Evolutionary conservation across 192 early-diverging fungal species (phyloP), one percentile per base, ranked within the genome.

Genomic region (Blastocladiella britannica): DNA sequence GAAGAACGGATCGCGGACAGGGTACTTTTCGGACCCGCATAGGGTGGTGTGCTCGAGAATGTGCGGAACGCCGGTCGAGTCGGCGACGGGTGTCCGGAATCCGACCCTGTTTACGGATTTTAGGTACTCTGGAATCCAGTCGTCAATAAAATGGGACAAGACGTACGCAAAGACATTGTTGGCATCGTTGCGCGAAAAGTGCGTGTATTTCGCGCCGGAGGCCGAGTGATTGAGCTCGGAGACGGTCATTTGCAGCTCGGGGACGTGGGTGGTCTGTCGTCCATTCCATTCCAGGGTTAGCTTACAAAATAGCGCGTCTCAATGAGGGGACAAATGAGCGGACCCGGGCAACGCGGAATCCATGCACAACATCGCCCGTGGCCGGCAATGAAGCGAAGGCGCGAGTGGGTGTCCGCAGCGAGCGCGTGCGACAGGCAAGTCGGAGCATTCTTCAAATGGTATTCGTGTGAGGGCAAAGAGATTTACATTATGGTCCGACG

Each of bases 1-100:
- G 73, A 96, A 93, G 60, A 96, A 96, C n/a, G 92, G 92, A 63
- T 96, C 92, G 15, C 91, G 72, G 25, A 96, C 87, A n/a, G 91
- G 92, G 60, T 82, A 96, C 55, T 71, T 70, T 54, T 77, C 61
- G 55, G 84, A 87, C 7, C 92, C 92, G 58, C 92, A 96, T 30
- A 96, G 74, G 20, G 92, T 87, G 2, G 89, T 92, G 65, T 96
- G 92, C 70, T 93, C 89, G 54, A 96, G 76, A 64, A 96, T 93
- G 63, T 96, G 92, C 53, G 89, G 80, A 6, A 93, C 83, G 3
- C 92, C 92, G 22, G 88, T 83, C 60, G 77, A 84, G 64, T 90
- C 83, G 6, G 57, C 69, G 5, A 82, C 79, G 52, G 89, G 82
- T 1, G 92, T 96, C 24, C 80, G 77, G 64, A 96, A 96, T 4